Conservation (phyloP, 2,329 filamentous ascomycete genomes). For the Pezicula neosporulosa region DNA sequence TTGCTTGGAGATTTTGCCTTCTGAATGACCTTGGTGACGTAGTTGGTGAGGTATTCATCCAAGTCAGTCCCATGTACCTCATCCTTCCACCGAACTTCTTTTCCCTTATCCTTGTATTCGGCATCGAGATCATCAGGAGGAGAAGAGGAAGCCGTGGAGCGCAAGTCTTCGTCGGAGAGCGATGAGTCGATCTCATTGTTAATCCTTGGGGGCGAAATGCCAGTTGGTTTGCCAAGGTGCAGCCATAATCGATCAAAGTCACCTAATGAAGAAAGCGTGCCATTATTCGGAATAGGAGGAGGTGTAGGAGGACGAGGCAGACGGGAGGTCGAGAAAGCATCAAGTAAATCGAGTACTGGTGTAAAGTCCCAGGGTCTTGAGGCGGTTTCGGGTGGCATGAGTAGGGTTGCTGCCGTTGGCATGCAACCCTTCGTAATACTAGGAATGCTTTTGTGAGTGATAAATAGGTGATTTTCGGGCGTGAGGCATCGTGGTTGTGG, state of each 20-base stretch:
- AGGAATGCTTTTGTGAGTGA: too few species aligned
- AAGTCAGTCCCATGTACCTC: conserved; percentile 5
- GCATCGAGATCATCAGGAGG: conserved; percentile 7
- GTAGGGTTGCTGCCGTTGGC: too few species aligned
- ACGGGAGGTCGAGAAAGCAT: not conserved
- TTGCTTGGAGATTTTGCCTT: not conserved
- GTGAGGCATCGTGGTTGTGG: too few species aligned
- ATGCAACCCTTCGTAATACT: too few species aligned
- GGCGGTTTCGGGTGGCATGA: too few species aligned
- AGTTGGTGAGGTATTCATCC: not conserved
- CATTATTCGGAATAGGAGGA: not conserved
- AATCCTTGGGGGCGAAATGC: not conserved
- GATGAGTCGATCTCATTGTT: conserved; percentile 4
- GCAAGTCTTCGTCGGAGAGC: not conserved
- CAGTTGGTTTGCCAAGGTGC: conserved; percentile 13
- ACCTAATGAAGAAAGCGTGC: conserved; percentile 9
- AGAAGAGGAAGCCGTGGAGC: conserved; percentile 12
- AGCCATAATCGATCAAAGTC: conserved; percentile 18
- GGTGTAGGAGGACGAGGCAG: not conserved
- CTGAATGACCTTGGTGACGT: not conserved
- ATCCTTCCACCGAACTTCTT: conserved; percentile 20
- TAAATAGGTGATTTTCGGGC: too few species aligned
- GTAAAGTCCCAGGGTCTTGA: too few species aligned
- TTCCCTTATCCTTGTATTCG: conserved; percentile 8
- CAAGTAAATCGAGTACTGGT: too few species aligned